Percentiles rank a stretch among this genome's conserved stretches.
Conservation (phyloP, 148 eudicot genomes). For the Suaeda aralocaspica region DNA sequence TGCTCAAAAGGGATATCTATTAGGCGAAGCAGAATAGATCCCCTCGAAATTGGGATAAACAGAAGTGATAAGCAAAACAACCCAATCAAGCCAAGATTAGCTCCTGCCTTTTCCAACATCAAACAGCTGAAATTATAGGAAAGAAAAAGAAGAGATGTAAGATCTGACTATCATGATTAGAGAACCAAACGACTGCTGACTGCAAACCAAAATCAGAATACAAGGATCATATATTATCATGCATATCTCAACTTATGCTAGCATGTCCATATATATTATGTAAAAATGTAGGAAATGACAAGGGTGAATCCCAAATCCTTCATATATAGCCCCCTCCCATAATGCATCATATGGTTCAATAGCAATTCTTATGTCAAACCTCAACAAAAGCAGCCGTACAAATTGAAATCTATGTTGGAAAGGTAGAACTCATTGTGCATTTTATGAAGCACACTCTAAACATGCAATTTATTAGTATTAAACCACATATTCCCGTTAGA, state of each 20-base stretch:
- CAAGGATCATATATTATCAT: background rate
- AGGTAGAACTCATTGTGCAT: background rate
- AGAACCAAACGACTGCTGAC: background rate
- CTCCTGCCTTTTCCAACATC: constrained; percentile 50
- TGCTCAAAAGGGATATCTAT: constrained; percentile 83
- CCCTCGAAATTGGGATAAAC: constrained; percentile 80
- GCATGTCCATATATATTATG: too few relatives aligned
- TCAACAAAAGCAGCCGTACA: too few relatives aligned
- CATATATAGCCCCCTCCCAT: too few relatives aligned
- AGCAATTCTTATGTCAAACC: too few relatives aligned
- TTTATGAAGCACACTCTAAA: too few relatives aligned
- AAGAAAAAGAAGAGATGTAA: background rate
- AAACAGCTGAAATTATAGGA: constrained; percentile 37
- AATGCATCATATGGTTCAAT: too few relatives aligned
- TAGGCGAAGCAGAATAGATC: constrained; percentile 69
- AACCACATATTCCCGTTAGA: background rate
- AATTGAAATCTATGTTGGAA: too few relatives aligned
- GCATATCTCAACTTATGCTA: too few relatives aligned
- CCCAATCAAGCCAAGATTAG: constrained; percentile 56
- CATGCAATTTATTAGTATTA: background rate
- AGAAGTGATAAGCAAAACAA: constrained; percentile 62
- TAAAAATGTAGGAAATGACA: too few relatives aligned
- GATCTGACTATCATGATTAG: background rate
- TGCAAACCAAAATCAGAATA: background rate
- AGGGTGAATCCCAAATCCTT: too few relatives aligned